A percentile compares a stretch with the other conserved stretches of the same genome.
These are phyloP conservation scores for Hippophae rhamnoides DNA, from an alignment of 306 rosid species.

Conservation along the genomic window DNA sequence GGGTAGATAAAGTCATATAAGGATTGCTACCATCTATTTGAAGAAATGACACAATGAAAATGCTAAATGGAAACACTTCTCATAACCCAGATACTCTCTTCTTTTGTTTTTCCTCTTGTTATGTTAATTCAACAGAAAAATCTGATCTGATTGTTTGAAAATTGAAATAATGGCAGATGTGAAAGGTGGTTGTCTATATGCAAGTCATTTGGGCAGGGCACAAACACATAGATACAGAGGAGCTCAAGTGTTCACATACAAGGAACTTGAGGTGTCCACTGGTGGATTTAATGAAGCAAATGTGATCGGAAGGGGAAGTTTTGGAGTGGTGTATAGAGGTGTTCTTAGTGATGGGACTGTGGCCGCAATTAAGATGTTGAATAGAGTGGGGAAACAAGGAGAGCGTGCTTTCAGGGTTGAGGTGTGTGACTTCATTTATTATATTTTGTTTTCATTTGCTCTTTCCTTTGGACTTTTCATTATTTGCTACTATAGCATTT, in stretches of 20 bases:
- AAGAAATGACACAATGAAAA: too few species aligned
- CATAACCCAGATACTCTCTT: too few species aligned
- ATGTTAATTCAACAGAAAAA: neutral
- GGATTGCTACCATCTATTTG: too few species aligned
- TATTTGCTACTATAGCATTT: too few species aligned
- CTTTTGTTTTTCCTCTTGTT: too few species aligned
- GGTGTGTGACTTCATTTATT: conserved; percentile 57
- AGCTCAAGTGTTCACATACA: conserved; percentile 83
- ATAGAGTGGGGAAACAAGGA: conserved; percentile 65
- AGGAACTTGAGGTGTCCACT: conserved; percentile 71
- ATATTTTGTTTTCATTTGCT: conserved; percentile 27
- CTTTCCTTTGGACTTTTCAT: neutral
- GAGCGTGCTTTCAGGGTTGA: conserved; percentile 95
- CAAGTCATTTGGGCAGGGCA: conserved; percentile 44
- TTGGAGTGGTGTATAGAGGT: conserved; percentile 66
- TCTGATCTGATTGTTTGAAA: conserved; percentile 16
- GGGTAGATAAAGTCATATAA: too few species aligned
- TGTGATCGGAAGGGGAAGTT: conserved; percentile 55
- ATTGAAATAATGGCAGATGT: conserved; percentile 44
- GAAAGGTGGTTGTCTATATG: conserved; percentile 70
- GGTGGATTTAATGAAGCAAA: conserved; percentile 52
- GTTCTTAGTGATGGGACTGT: conserved; percentile 68
- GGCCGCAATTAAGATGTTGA: conserved; percentile 69
- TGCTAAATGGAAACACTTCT: too few species aligned
- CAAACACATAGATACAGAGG: conserved; percentile 23